Conservation (phyloP, 176 grass and related monocot species). For the Chrysopogon serrulatus region DNA sequence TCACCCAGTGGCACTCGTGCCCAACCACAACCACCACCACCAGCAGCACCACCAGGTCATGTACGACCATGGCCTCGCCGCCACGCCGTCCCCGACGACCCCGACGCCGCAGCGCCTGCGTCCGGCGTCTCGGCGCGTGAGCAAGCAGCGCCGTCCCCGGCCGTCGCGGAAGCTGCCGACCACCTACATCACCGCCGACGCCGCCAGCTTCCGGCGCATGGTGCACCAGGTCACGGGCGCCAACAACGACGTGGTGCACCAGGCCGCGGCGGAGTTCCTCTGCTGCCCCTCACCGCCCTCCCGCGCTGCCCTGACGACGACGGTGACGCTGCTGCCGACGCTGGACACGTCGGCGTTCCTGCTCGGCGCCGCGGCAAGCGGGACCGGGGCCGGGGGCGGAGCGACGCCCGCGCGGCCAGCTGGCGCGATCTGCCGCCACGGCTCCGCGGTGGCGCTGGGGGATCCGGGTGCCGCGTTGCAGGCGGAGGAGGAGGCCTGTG, state of each 20-base stretch:
- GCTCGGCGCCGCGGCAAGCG: too few species aligned
- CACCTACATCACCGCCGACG: conserved; percentile 43
- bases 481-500: neutral
- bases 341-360: neutral
- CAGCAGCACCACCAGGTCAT: too few species aligned
- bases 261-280: neutral
- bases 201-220: conserved; percentile 43
- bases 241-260: neutral
- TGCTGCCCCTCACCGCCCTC: neutral
- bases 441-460: neutral
- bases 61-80: too few species aligned
- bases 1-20: too few species aligned
- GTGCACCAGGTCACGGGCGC: conserved; percentile 47
- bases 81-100: too few species aligned
- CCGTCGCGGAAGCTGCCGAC: conserved; percentile 31
- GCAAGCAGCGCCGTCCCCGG: too few species aligned
- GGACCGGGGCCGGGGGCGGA: too few species aligned
- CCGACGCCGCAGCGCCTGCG: too few species aligned
- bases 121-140: too few species aligned
- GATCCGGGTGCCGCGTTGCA: neutral
- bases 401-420: too few species aligned
- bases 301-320: neutral
- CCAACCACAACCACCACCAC: too few species aligned
- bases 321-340: neutral
- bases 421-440: too few species aligned